Evolutionary conservation across 106 monocot genomes (phyloP).

Genomic region (Chionographis japonica): DNA sequence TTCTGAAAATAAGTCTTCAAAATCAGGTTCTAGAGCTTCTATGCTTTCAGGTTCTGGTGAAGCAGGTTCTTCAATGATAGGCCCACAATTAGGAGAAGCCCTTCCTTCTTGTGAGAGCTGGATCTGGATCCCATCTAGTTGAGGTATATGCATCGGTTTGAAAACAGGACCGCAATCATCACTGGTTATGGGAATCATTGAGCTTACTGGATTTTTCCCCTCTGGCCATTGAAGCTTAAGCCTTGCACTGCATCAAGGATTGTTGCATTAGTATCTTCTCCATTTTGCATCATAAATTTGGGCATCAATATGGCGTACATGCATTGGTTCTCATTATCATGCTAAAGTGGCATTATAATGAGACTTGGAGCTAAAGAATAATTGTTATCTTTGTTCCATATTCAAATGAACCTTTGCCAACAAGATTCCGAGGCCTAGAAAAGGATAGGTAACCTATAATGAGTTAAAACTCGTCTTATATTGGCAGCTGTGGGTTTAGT

Average conservation of each 20-base stretch:
- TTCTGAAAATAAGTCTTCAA: slow-evolving; percentile 61
- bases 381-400: no score
- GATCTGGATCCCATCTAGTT: slow-evolving; percentile 19
- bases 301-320: not conserved
- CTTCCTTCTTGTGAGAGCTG: not conserved
- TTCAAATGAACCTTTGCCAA: no score
- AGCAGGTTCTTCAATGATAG: slow-evolving; percentile 66
- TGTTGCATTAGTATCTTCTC: not conserved
- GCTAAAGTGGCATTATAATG: no score
- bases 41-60: slow-evolving; percentile 44
- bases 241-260: slow-evolving; percentile 40
- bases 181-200: slow-evolving; percentile 8
- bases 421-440: no score
- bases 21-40: slow-evolving; percentile 33
- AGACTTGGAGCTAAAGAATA: no score
- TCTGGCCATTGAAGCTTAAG: slow-evolving; percentile 60
- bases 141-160: slow-evolving; percentile 10
- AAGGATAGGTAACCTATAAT: no score
- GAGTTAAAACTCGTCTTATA: no score
- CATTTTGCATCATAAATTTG: not conserved
- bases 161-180: not conserved
- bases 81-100: slow-evolving; percentile 18
- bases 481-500: no score
- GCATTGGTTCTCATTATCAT: no score
- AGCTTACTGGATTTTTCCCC: slow-evolving; percentile 31